Evolutionary conservation across 768 basidiomycete genomes (phyloP), one percentile per base, ranked within the genome.

Genomic region (Rhodotorula graminis): DNA sequence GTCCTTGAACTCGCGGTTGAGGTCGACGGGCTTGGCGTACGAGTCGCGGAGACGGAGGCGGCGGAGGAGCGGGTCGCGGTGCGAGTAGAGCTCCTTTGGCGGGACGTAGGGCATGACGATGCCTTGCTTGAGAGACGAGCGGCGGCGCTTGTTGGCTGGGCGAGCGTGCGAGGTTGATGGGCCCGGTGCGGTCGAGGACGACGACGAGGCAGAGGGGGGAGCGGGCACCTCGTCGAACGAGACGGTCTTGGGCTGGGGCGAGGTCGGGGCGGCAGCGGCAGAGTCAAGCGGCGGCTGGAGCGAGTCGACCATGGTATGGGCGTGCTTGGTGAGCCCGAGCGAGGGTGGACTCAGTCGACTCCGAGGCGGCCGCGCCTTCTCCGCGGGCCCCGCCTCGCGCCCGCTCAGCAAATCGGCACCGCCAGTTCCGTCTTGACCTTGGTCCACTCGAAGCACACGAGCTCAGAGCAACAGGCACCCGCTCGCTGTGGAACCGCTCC

Each of bases 41-140:
- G 65, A 49, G 61, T 78, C 58, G 16, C 44, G 50, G 40, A 78
- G 64, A 37, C 77, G 57, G 60, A 78, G 46, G 18, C 77, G 47
- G 12, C 77, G 42, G 12, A 78, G 21, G 31, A 78, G 49, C 16
- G 72, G 71, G 50, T 78, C 77, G 6, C 68, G 60, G 63, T 78
- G 77, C n/a, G 61, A 53, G 67, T 74, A 78, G 44, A 46, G 10
- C 21, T 69, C 64, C 3, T 62, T 44, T 1, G 62, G 61, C 4
- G 74, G 74, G 23, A 50, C 61, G 61, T 69, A 69, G 29, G 74
- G 74, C 70, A 75, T 71, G 31, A 29, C 31, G 25, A 40, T 9
- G 25, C 74, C 74, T 52, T 71, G 70, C 53, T 75, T 75, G 60
- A 75, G 44, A 10, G 63, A 65, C 10, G 74, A 75, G 2, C 70